These are phyloP conservation scores for Teunomyces gatunensis DNA, from an alignment of 805 yeast genomes.

Conservation along the genomic window DNA sequence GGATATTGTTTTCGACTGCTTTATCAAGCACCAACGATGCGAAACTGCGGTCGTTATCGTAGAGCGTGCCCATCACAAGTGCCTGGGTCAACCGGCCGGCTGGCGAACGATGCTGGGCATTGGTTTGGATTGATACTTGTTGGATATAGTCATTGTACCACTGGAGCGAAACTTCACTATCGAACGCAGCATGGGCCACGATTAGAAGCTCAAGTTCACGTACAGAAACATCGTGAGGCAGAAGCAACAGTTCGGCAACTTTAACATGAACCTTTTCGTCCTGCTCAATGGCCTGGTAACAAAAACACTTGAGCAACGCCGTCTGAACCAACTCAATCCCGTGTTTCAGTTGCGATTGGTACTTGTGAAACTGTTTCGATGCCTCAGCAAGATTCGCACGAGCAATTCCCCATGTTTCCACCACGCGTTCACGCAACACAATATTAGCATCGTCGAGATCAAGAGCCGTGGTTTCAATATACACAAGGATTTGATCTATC, in stretches of 20 bases:
- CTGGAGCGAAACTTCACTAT: constrained; percentile 37
- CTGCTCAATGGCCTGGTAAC: constrained; percentile 38
- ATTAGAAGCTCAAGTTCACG: constrained; percentile 40
- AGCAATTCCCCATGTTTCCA: constrained; percentile 33
- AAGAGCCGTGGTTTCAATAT: constrained; percentile 19
- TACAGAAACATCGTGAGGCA: constrained; percentile 23
- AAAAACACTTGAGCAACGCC: constrained; percentile 38
- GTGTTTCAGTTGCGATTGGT: constrained; percentile 35
- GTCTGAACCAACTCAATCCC: constrained; percentile 42
- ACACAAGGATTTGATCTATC: constrained; percentile 9
- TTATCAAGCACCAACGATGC: constrained; percentile 51
- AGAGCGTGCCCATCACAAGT: constrained; percentile 41
- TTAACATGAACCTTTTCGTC: constrained; percentile 26
- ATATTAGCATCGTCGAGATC: constrained; percentile 17
- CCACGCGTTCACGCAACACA: constrained; percentile 28
- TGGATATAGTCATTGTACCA: constrained; percentile 47
- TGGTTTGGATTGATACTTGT: constrained; percentile 29
- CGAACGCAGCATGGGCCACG: constrained; percentile 38
- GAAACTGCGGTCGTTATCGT: constrained; percentile 50
- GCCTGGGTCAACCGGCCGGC: constrained; percentile 47
- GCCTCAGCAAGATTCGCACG: constrained; percentile 25
- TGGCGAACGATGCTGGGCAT: constrained; percentile 33
- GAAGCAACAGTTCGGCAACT: constrained; percentile 36
- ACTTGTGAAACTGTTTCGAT: constrained; percentile 38
- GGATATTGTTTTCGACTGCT: constrained; percentile 34